phyloP scores from a whole-genome alignment of 306 rosid genomes.

The Cotoneaster glaucophyllus region DNA sequence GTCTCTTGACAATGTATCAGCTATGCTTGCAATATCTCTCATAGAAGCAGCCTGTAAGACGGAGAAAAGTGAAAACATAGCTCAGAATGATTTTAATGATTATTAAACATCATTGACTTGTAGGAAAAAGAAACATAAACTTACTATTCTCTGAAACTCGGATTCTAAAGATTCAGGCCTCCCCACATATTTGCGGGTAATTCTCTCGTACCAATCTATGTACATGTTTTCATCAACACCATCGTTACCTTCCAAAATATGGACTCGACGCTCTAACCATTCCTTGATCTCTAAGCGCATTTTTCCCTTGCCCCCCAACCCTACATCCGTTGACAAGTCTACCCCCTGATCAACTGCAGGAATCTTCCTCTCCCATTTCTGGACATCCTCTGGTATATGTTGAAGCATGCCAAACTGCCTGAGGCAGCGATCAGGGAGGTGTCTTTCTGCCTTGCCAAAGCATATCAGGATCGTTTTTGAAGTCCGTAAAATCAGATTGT shows the following conservation, averaged over 20 bases:
- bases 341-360: slow-evolving; percentile 53
- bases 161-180: slow-evolving; percentile 68
- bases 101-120: background rate
- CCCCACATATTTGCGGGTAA: slow-evolving; percentile 59
- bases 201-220: slow-evolving; percentile 57
- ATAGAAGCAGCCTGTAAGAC: slow-evolving; percentile 50
- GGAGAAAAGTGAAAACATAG: background rate
- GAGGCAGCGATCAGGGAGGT: slow-evolving; percentile 69
- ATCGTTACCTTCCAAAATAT: slow-evolving; percentile 32
- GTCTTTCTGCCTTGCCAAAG: slow-evolving; percentile 73
- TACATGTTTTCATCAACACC: slow-evolving; percentile 39
- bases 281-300: slow-evolving; percentile 45
- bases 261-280: slow-evolving; percentile 50
- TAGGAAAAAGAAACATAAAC: slow-evolving; percentile 4
- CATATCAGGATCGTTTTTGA: slow-evolving; percentile 72
- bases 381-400: slow-evolving; percentile 55
- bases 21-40: slow-evolving; percentile 61
- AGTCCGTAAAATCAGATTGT: slow-evolving; percentile 35
- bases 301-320: slow-evolving; percentile 34
- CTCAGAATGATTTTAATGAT: slow-evolving; percentile 3
- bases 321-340: slow-evolving; percentile 31
- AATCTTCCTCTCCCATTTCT: slow-evolving; percentile 69
- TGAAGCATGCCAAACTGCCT: slow-evolving; percentile 75
- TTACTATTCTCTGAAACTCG: slow-evolving; percentile 66
- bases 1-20: slow-evolving; percentile 45